Conservation (phyloP, 108 stramenopile genomes). For the Stephanodiscus minutulus region DNA sequence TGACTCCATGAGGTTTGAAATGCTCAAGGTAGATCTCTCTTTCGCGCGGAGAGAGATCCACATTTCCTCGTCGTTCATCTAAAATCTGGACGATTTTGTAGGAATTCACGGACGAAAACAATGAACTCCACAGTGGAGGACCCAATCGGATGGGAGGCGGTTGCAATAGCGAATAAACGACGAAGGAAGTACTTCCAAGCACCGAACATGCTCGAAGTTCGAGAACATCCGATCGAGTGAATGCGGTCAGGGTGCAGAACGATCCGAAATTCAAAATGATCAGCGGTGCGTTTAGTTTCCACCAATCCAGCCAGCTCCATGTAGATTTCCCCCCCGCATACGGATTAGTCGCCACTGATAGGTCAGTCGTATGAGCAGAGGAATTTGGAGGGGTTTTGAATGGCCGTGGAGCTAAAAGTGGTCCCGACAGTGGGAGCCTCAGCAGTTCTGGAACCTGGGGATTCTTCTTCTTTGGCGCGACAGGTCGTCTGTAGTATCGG, state of each 20-base stretch:
- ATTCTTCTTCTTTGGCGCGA: constrained; percentile 20
- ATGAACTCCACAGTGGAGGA: constrained; percentile 57
- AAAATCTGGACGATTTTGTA: constrained; percentile 67
- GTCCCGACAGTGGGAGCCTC: constrained; percentile 37
- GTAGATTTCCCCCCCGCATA: constrained; percentile 1
- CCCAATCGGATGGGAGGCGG: constrained; percentile 40
- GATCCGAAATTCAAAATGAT: constrained; percentile 75
- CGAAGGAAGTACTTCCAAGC: constrained; percentile 56
- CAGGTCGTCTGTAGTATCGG: constrained; percentile 38
- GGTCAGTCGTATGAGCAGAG: constrained; percentile 6
- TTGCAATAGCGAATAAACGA: constrained; percentile 54
- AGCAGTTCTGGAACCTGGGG: constrained; percentile 28
- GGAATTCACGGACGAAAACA: constrained; percentile 72
- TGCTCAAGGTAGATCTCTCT: constrained; percentile 67
- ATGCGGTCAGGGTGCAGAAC: constrained; percentile 66
- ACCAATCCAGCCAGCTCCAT: constrained; percentile 53
- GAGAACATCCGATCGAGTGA: constrained; percentile 81
- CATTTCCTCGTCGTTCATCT: constrained; percentile 64
- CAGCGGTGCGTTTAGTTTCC: constrained; percentile 59
- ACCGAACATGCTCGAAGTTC: constrained; percentile 71
- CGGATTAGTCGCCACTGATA: constrained; percentile 1
- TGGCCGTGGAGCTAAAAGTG: constrained; percentile 19
- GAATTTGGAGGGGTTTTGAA: constrained; percentile 19
- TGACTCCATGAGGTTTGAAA: constrained; percentile 79
- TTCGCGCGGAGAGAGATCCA: constrained; percentile 55